A percentile compares a stretch with the other conserved stretches of the same genome.
Conservation (phyloP, 495 filamentous ascomycete species). For the Rhypophila decipiens region DNA sequence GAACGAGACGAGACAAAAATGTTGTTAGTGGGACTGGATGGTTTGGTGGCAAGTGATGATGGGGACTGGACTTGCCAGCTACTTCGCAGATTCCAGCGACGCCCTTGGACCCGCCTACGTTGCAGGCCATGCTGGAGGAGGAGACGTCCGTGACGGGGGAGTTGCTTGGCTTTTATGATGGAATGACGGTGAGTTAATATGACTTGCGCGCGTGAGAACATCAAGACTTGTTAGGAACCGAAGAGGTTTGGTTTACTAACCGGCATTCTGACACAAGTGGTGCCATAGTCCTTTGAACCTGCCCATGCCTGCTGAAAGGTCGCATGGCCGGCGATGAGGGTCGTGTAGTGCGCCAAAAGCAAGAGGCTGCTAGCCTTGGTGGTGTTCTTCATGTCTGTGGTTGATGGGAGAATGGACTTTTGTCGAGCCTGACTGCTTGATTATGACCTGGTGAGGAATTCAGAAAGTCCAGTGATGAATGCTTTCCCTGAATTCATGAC, state of each 20-base stretch:
- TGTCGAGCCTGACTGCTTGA: no score
- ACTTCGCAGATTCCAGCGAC: constrained; percentile 24
- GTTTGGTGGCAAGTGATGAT: constrained; percentile 24
- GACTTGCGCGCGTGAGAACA: not conserved
- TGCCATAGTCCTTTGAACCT: constrained; percentile 12
- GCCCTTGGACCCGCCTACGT: constrained; percentile 29
- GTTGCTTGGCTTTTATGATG: constrained; percentile 35
- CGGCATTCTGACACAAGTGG: constrained; percentile 16
- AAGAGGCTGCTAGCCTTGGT: constrained; percentile 9
- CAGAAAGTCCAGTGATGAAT: no score
- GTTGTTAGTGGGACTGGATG: constrained; percentile 27
- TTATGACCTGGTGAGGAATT: no score
- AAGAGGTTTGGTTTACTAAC: constrained; percentile 31
- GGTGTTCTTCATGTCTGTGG: constrained; percentile 18
- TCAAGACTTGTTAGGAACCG: constrained; percentile 27
- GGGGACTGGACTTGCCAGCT: constrained; percentile 17
- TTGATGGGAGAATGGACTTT: constrained; percentile 1
- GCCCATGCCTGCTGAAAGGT: constrained; percentile 35
- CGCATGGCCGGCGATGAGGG: constrained; percentile 19
- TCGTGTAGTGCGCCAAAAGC: constrained; percentile 8
- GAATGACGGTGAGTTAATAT: constrained; percentile 32
- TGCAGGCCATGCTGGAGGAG: constrained; percentile 30
- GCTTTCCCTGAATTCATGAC: no score
- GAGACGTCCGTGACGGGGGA: constrained; percentile 34
- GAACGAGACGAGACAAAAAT: no score